Percentiles rank a stretch among this genome's conserved stretches.
Conservation (phyloP, 768 basidiomycete genomes). For the Lentinula boryana region DNA sequence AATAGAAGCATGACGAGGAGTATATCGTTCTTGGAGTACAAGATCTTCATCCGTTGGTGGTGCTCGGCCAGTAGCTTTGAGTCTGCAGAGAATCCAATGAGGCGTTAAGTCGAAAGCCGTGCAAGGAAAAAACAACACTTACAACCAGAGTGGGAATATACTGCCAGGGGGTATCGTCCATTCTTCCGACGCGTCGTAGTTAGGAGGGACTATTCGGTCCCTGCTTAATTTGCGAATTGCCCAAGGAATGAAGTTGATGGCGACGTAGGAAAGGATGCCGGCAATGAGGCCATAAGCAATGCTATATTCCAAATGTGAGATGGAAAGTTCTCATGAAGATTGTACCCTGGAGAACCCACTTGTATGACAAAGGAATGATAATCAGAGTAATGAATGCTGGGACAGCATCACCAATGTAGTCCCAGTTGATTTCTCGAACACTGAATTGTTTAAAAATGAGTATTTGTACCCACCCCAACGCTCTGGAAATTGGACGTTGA, state of each 20-base stretch:
- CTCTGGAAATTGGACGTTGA: background rate
- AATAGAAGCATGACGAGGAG: conserved; percentile 23
- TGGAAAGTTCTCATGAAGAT: background rate
- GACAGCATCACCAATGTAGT: conserved; percentile 81
- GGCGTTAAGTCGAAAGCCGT: background rate
- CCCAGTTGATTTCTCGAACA: conserved; percentile 84
- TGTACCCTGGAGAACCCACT: conserved; percentile 34
- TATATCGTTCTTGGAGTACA: conserved; percentile 19
- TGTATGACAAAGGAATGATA: conserved; percentile 73
- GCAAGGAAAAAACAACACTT: conserved; percentile 13
- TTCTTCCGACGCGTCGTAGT: conserved; percentile 56
- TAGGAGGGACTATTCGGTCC: conserved; percentile 60
- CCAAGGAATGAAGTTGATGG: conserved; percentile 69
- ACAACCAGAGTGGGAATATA: conserved; percentile 67
- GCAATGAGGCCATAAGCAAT: conserved; percentile 89
- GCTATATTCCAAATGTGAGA: conserved; percentile 27
- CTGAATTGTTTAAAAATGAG: conserved; percentile 21
- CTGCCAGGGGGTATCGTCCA: conserved; percentile 72
- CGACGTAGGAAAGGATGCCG: conserved; percentile 62
- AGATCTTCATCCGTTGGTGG: conserved; percentile 18
- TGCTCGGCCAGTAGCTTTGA: conserved; percentile 16
- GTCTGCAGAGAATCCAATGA: conserved; percentile 12
- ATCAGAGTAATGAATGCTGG: conserved; percentile 82
- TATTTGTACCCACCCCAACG: background rate
- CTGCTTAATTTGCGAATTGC: conserved; percentile 45